Base-by-base conservation (phyloP, 2,329 filamentous ascomycete species). In the Colletotrichum liriopes region DNA sequence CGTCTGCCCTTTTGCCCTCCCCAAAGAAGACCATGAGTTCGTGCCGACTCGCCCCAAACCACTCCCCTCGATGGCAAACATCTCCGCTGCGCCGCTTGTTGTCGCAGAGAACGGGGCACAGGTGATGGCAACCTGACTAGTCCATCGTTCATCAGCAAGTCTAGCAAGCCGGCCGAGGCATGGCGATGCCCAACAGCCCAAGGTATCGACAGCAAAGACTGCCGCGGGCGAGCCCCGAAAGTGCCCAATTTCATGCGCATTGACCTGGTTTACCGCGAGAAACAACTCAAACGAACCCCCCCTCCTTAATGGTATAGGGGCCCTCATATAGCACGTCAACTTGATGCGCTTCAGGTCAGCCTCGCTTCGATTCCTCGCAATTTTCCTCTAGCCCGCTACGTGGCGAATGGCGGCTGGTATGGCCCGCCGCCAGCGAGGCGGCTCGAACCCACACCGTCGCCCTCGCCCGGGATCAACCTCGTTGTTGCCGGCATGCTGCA, bases 391-490 rank as follows among this genome's bases (percentile, higher is more conserved):
- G 26, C 8, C 43, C 26, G 58, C 65, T 59, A 72, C 69, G 69
- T 72, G 65, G 59, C 69, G 52, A 26, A 45, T 49, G 43, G 39
- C 35, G 16, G 37, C 41, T 69, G 65, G 51, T 4, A 18, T 58
- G 37, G 18, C 35, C 12, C 45, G 55, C 63, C 12, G 65, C 59
- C 60, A 60, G 29, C 65, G 54, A 72, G 65, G 54, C 47, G 55
- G 20, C 29, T 23, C 37, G 32, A 52, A 18, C 35, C 59, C 55
- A 60, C 59, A 64, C 43, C 59, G 23, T 23, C 4, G 14, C 2
- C 14, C 26, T 35, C n/a, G 20, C 0, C 70, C 51, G 47, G 68
- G 69, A 29, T 69, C 23, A 64, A 59, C 70, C 70, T 35, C 70
- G 70, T 69, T 41, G 67, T n/a, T n/a, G 20, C 47, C 29, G 2